These are phyloP conservation scores for Neofusicoccum kwambonambiense DNA, from an alignment of 2,329 filamentous ascomycete species.

Conservation along the genomic window DNA sequence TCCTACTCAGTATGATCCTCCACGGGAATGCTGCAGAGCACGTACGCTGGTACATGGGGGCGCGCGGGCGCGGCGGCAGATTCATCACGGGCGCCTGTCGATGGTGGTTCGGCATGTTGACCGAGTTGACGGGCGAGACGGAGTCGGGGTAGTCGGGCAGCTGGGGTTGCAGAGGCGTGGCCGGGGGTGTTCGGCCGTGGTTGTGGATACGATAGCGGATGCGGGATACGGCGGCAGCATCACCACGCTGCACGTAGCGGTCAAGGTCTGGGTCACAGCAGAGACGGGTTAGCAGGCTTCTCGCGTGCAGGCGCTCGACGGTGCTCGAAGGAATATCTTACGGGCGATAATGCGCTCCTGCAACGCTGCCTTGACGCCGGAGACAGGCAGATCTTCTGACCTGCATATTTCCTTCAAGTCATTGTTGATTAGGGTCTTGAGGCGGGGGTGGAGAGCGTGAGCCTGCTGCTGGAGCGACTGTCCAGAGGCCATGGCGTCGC, in stretches of 20 bases:
- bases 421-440: slow-evolving; percentile 58
- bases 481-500: slow-evolving; percentile 32
- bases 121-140: slow-evolving; percentile 24
- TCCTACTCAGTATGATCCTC: slow-evolving; percentile 20
- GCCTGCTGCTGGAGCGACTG: slow-evolving; percentile 43
- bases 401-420: slow-evolving; percentile 77
- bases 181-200: slow-evolving; percentile 38
- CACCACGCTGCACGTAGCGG: slow-evolving; percentile 31
- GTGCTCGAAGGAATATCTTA: slow-evolving; percentile 50
- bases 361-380: slow-evolving; percentile 80
- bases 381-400: slow-evolving; percentile 70
- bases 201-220: slow-evolving; percentile 42
- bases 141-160: slow-evolving; percentile 22
- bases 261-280: slow-evolving; percentile 37
- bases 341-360: slow-evolving; percentile 75
- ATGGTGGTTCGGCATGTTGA: slow-evolving; percentile 23
- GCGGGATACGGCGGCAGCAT: slow-evolving; percentile 37
- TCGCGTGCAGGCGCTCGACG: slow-evolving; percentile 20
- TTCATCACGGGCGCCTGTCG: slow-evolving; percentile 20
- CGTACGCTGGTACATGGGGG: slow-evolving; percentile 5
- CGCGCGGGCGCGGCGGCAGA: background rate
- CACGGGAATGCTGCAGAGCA: background rate
- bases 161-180: slow-evolving; percentile 24
- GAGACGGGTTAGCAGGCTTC: background rate
- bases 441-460: slow-evolving; percentile 41